Base-by-base conservation (phyloP, 805 yeast genomes). In the Kodamaea kaohsiungensis region DNA sequence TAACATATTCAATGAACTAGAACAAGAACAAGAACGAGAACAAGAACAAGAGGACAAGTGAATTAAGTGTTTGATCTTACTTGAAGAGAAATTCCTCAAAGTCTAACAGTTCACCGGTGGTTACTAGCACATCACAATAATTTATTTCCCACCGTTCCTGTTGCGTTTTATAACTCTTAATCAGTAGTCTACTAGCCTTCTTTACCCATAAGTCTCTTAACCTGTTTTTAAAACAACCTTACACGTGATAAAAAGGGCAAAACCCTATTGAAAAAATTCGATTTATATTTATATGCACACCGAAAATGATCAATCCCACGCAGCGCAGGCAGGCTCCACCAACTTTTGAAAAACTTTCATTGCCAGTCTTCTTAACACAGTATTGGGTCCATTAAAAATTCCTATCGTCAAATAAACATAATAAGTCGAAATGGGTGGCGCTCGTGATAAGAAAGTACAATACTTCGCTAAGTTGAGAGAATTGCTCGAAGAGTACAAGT, bases 361-460 rank as follows among this genome's bases (percentile, higher is more conserved):
- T 35, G 45, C 45, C 48, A 27, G 33, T 35, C 22, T 35, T 39
- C 39, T 38, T 37, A 42, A 8, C 38, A 35, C 52, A 16, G 33
- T 18, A 50, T 65, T 68, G 70, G 77, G 72, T 67, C 79, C 80
- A 95, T 90, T 90, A 89, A 90, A 90, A 87, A 85, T 87, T 79
- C 97, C 96, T 89, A 85, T 81, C 91, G 85, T 78, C 85, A 79
- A 62, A 67, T 61, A 68, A 55, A 59, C 61, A 61, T n/a, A 59
- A 65, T 68, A 79, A 87, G 90, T 90, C 92, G 98, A 91, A 89
- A 95, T 95, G 99, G 99, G 98, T 92, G 98, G 98, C 84, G 78
- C 89, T 83, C 93, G 97, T 84, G 98, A 91, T 76, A 93, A 92
- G 86, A 95, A 95, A 82, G 86, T 73, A 75, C 96, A 90, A 80